Conservation (phyloP, 2,329 filamentous ascomycete genomes). For the Curvularia spicifera region DNA sequence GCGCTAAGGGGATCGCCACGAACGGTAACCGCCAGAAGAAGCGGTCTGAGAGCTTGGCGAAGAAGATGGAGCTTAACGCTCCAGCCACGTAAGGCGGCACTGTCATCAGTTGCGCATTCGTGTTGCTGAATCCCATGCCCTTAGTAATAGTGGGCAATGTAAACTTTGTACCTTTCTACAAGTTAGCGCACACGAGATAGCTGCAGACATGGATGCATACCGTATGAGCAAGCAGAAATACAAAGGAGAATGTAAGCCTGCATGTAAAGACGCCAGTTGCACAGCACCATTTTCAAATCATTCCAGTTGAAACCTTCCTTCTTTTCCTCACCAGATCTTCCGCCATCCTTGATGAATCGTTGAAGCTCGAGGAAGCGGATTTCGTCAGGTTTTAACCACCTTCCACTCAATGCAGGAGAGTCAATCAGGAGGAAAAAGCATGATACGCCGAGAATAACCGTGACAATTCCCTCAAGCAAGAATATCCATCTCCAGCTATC, state of each 20-base stretch:
- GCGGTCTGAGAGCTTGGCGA: constrained; percentile 33
- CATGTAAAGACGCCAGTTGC: constrained; percentile 41
- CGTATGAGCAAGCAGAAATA: constrained; percentile 37
- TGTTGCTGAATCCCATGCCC: constrained; percentile 39
- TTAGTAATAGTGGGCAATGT: constrained; percentile 36
- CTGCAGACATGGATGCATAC: constrained; percentile 7
- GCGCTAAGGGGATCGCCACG: constrained; percentile 42
- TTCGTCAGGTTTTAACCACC: constrained; percentile 34
- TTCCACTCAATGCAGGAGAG: constrained; percentile 25
- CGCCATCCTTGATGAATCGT: constrained; percentile 34
- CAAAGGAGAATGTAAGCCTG: constrained; percentile 38
- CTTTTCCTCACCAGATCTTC: constrained; percentile 26
- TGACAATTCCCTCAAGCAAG: constrained; percentile 51
- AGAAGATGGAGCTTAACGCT: constrained; percentile 33
- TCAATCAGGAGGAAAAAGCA: constrained; percentile 41
- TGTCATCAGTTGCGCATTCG: constrained; percentile 40
- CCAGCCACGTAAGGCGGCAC: constrained; percentile 38
- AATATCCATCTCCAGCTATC: constrained; percentile 55
- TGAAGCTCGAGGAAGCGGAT: constrained; percentile 32
- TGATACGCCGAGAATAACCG: constrained; percentile 31
- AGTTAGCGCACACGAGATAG: not conserved
- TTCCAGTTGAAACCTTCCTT: constrained; percentile 29
- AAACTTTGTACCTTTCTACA: constrained; percentile 5
- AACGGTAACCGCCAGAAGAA: constrained; percentile 32
- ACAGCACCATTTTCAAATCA: constrained; percentile 34